Evolutionary conservation across 768 basidiomycete genomes (phyloP).

Genomic region (Mycena vitilis): DNA sequence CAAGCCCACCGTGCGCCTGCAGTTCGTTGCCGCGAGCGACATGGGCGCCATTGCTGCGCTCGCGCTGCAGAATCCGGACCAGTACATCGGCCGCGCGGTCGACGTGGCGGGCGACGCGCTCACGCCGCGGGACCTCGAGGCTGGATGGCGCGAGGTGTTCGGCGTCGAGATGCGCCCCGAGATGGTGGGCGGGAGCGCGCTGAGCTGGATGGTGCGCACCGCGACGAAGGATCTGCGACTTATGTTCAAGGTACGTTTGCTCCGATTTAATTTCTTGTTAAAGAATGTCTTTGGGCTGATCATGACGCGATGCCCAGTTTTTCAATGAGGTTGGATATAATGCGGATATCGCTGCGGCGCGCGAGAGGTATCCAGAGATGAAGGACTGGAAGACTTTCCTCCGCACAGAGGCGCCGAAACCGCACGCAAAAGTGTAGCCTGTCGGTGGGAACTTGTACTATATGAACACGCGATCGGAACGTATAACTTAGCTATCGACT

Average conservation of each 20-base stretch:
- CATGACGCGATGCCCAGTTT: constrained; percentile 14
- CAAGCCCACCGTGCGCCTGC: constrained; percentile 12
- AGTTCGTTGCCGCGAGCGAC: constrained; percentile 27
- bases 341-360: too few relatives aligned
- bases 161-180: constrained; percentile 24
- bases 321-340: constrained; percentile 13
- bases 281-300: not conserved
- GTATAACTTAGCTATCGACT: too few relatives aligned
- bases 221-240: constrained; percentile 27
- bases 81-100: constrained; percentile 17
- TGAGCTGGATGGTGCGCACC: constrained; percentile 27
- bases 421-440: too few relatives aligned
- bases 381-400: too few relatives aligned
- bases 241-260: constrained; percentile 28
- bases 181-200: constrained; percentile 27
- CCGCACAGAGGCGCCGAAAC: too few relatives aligned
- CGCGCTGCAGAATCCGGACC: constrained; percentile 12
- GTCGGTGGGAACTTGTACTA: too few relatives aligned
- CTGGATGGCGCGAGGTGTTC: constrained; percentile 28
- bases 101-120: constrained; percentile 26
- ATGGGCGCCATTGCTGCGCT: constrained; percentile 22
- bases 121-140: constrained; percentile 17
- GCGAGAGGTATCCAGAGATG: too few relatives aligned
- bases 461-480: too few relatives aligned
- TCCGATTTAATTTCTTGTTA: not conserved